Conservation (phyloP, 768 basidiomycete genomes). For the Lactarius tabidus region DNA sequence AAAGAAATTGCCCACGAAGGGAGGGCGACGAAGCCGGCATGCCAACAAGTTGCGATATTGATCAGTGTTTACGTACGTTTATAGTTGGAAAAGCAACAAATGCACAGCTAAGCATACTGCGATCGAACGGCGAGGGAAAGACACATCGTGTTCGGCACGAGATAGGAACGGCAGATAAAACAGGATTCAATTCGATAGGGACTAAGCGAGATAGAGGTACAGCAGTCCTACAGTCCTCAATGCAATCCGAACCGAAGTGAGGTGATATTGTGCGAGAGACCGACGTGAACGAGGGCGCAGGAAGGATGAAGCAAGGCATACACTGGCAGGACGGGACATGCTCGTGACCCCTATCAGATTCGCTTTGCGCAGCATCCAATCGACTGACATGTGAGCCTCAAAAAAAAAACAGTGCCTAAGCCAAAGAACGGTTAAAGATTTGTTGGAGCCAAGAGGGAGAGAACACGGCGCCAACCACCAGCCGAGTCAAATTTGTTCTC, state of each 20-base stretch:
- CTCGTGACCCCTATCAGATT: neutral
- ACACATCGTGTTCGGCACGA: neutral
- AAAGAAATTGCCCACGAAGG: neutral
- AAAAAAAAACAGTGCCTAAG: neutral
- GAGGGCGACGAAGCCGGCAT: slow-evolving; percentile 9
- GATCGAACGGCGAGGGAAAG: neutral
- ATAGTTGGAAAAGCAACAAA: neutral
- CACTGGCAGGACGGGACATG: neutral
- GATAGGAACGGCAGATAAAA: slow-evolving; percentile 16
- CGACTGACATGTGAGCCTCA: neutral
- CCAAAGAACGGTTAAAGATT: neutral
- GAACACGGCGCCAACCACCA: neutral
- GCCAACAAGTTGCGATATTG: slow-evolving; percentile 15
- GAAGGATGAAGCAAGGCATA: neutral
- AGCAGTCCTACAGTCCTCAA: neutral
- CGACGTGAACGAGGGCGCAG: neutral
- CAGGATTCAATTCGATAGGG: neutral
- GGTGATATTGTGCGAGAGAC: neutral
- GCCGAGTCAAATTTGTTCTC: neutral
- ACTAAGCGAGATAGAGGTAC: neutral
- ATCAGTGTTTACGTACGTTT: slow-evolving; percentile 21
- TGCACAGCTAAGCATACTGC: neutral
- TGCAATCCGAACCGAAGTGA: neutral
- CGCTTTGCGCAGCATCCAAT: neutral
- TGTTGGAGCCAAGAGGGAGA: neutral